phyloP scores from a whole-genome alignment of 305 asterid species.

The Solanum hybrid region DNA sequence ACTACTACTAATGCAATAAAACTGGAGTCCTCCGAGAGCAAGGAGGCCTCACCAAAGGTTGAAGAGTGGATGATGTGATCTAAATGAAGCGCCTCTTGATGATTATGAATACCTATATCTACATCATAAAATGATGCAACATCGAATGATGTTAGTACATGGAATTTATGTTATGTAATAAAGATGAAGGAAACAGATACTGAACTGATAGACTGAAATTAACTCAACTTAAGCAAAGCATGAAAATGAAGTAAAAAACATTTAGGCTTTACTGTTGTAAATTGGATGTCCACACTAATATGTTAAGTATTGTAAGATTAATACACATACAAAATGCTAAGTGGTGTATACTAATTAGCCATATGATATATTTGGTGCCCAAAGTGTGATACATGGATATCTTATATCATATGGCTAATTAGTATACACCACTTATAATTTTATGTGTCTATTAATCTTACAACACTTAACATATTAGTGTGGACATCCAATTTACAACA shows the following conservation, averaged over 20 bases:
- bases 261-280: not conserved
- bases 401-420: too few relatives aligned
- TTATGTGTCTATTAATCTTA: too few relatives aligned
- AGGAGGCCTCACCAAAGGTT: not conserved
- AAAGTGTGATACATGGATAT: too few relatives aligned
- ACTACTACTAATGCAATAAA: not conserved
- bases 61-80: not conserved
- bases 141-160: not conserved
- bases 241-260: not conserved
- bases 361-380: too few relatives aligned
- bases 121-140: not conserved
- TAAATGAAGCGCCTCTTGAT: not conserved
- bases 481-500: too few relatives aligned
- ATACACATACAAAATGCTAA: too few relatives aligned
- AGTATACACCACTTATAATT: too few relatives aligned
- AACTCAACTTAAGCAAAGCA: not conserved
- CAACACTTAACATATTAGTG: too few relatives aligned
- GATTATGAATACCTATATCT: not conserved
- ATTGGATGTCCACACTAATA: too few relatives aligned
- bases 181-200: not conserved
- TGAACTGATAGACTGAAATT: not conserved
- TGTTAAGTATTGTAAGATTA: too few relatives aligned
- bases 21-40: not conserved
- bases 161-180: not conserved
- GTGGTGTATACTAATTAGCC: too few relatives aligned